Evolutionary conservation across 2,329 filamentous ascomycete genomes (phyloP).

Genomic region (Neopestalotiopsis sp.): DNA sequence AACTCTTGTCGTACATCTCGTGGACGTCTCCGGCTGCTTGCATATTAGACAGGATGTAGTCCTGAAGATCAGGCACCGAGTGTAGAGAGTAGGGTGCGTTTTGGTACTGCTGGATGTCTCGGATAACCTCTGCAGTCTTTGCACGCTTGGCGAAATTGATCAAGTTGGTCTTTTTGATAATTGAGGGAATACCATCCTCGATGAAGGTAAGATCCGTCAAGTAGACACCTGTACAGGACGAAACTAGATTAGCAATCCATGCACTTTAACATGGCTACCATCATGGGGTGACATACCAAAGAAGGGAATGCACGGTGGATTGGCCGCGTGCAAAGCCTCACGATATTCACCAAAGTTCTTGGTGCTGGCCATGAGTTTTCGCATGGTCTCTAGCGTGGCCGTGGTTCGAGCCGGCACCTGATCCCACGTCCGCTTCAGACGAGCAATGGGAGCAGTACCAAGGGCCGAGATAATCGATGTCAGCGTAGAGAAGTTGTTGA

Average conservation of each 20-base stretch:
- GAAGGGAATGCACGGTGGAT: constrained; percentile 97
- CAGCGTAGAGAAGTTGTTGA: constrained; percentile 97
- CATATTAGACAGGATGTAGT: constrained; percentile 97
- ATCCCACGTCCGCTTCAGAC: constrained; percentile 91
- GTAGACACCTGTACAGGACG: constrained; percentile 74
- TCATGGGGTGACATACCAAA: constrained; percentile 69
- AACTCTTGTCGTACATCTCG: constrained; percentile 98
- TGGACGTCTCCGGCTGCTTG: constrained; percentile 94
- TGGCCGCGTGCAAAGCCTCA: constrained; percentile 88
- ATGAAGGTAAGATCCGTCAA: constrained; percentile 98
- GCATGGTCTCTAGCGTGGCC: constrained; percentile 84
- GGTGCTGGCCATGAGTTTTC: constrained; percentile 92
- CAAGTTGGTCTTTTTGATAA: constrained; percentile 93
- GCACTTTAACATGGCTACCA: neutral
- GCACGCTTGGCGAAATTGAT: constrained; percentile 99
- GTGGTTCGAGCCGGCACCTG: constrained; percentile 88
- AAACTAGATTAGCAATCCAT: neutral
- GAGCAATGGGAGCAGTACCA: constrained; percentile 92
- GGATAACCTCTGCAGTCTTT: constrained; percentile 97
- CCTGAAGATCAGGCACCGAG: constrained; percentile 88
- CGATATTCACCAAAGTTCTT: constrained; percentile 99
- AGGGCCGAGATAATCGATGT: constrained; percentile 98
- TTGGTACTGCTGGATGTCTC: constrained; percentile 98
- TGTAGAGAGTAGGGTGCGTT: constrained; percentile 95
- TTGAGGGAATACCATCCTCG: constrained; percentile 94